Evolutionary conservation across 345 rosid genomes (phyloP).

Genomic region (Lagerstroemia speciosa): DNA sequence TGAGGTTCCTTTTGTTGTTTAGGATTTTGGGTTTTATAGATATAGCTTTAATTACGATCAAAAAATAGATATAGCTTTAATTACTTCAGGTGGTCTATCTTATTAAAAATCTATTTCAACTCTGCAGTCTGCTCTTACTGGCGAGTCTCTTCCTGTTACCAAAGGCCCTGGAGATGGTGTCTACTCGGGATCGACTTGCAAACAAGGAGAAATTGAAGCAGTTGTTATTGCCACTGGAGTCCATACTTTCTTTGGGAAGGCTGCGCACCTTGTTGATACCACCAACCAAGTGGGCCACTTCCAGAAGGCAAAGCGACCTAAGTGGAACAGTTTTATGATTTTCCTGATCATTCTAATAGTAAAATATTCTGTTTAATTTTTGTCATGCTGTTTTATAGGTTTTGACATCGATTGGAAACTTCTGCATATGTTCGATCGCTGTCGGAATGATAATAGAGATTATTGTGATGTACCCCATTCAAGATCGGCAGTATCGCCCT

Average conservation of each 20-base stretch:
- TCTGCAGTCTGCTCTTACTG: constrained; percentile 91
- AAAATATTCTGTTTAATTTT: neutral
- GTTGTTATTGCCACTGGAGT: constrained; percentile 96
- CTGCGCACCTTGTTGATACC: constrained; percentile 93
- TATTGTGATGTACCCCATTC: constrained; percentile 94
- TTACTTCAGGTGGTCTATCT: neutral
- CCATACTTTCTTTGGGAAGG: constrained; percentile 96
- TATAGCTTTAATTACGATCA: neutral
- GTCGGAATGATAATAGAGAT: constrained; percentile 89
- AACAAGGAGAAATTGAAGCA: constrained; percentile 97
- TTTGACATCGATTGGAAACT: constrained; percentile 95
- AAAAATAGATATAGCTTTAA: no score
- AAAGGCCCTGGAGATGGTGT: constrained; percentile 96
- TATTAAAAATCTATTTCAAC: neutral
- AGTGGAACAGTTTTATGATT: neutral
- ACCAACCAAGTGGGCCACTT: constrained; percentile 99
- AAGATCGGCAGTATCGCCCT: constrained; percentile 83
- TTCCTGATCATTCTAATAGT: neutral
- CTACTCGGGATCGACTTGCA: constrained; percentile 96
- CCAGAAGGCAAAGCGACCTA: constrained; percentile 55
- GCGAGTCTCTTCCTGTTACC: constrained; percentile 97
- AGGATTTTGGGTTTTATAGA: no score
- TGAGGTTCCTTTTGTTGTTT: constrained; percentile 13
- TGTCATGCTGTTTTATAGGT: constrained; percentile 34
- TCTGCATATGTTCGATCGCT: constrained; percentile 97